Evolutionary conservation across 2,329 filamentous ascomycete species (phyloP), one percentile per base, ranked within the genome.

Genomic region (Magnaporthiopsis rhizophila): DNA sequence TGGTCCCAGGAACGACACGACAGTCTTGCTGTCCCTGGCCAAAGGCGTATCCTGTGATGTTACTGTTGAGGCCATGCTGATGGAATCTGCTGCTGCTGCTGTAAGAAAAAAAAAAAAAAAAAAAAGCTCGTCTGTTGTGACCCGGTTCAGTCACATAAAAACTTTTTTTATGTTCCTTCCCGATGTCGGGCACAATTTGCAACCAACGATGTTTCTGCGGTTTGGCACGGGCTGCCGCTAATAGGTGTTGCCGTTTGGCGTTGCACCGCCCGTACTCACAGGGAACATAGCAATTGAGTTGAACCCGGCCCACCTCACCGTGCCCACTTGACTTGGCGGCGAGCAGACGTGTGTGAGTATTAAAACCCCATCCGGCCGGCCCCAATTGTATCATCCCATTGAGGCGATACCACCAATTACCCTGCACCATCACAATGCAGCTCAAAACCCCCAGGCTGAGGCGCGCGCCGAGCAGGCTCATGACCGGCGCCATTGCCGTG

Each of bases 1-100:
- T 4, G 71, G 71, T 1, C 71, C 71, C n/a, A 72, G 65, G 59
- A 71, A 72, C 58, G 71, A 69, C 56, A 72, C 71, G 45, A 53
- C 18, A 6, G 18, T n/a, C 45, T 53, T 53, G 28, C 28, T 30
- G 45, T 53, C 45, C 21, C n/a, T n/a, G 45, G 45, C 12, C 45
- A 53, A 53, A 21, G 45, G 21, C 18, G 18, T 5, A 8, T 21
- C 45, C 3, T 53, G 18, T 21, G 45, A 15, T 53, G 45, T 53
- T 15, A 21, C 45, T n/a, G 45, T 53, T 8, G 45, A n/a, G 8
- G 45, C 18, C 45, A 53, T 53, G 7, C 5, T 53, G 45, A 6
- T 11, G n/a, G 4, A n/a, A n/a, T n/a, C 6, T n/a, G 45, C 45
- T 53, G 21, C 3, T 53, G n/a, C 8, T 53, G 9, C 8, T 53